These are phyloP conservation scores for Salix caprea DNA, from an alignment of 345 rosid species.

Conservation along the genomic window DNA sequence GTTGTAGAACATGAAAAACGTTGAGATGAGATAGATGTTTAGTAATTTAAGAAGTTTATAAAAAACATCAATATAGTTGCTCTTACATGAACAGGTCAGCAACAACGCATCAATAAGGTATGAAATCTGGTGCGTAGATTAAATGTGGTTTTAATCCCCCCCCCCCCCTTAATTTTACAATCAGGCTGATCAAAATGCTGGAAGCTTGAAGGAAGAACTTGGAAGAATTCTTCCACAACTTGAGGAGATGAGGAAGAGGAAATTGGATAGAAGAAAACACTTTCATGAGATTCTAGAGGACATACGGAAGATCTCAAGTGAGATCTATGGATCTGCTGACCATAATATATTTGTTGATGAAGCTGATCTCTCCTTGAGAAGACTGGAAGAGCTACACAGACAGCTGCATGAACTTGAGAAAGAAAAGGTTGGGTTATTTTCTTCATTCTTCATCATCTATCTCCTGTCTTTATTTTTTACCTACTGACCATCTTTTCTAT, in stretches of 20 bases:
- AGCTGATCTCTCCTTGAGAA: conserved; percentile 48
- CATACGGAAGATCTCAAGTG: conserved; percentile 46
- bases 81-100: background rate
- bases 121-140: background rate
- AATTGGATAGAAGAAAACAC: conserved; percentile 72
- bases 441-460: background rate
- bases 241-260: conserved; percentile 86
- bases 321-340: conserved; percentile 49
- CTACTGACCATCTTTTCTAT: background rate
- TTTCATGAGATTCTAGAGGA: conserved; percentile 60
- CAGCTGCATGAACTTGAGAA: conserved; percentile 44
- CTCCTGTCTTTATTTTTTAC: background rate
- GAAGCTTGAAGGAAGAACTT: conserved; percentile 86
- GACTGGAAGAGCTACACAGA: conserved; percentile 44
- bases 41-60: background rate
- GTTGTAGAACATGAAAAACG: background rate
- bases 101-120: background rate
- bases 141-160: background rate
- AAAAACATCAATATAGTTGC: background rate
- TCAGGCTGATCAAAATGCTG: conserved; percentile 69
- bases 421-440: conserved; percentile 47
- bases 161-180: background rate
- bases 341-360: conserved; percentile 44
- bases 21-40: background rate
- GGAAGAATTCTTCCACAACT: conserved; percentile 63